Conservation (phyloP, 2,329 filamentous ascomycete species). For the Sphaerulina vaccinii region DNA sequence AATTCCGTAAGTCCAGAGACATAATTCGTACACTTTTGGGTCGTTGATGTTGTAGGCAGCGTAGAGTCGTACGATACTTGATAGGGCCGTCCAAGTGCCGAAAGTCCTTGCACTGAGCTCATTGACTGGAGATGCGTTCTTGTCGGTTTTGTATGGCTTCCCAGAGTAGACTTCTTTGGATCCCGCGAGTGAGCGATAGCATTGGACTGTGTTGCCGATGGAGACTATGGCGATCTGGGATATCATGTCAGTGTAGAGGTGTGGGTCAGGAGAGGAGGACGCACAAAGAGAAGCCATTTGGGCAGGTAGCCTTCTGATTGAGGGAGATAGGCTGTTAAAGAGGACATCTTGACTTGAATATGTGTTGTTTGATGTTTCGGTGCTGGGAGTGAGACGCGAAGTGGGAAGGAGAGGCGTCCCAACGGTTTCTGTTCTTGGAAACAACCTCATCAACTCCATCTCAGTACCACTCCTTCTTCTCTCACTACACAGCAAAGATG, state of each 20-base stretch:
- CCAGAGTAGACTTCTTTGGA: conserved; percentile 84
- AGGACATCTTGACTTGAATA: conserved; percentile 17
- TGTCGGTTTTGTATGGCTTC: conserved; percentile 43
- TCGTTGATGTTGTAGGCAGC: conserved; percentile 78
- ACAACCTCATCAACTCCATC: conserved; percentile 1
- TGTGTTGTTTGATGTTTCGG: too few species aligned
- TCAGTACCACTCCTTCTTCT: conserved; percentile 1
- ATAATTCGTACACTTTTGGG: conserved; percentile 72
- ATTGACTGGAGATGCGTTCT: conserved; percentile 55
- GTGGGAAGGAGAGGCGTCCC: conserved; percentile 2
- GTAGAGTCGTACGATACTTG: conserved; percentile 74
- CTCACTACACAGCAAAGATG: conserved; percentile 10
- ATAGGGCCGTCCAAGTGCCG: conserved; percentile 83
- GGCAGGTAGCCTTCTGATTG: conserved; percentile 55
- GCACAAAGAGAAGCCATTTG: conserved; percentile 65
- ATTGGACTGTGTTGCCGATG: conserved; percentile 80
- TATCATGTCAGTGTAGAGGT: not conserved
- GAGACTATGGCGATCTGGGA: conserved; percentile 76
- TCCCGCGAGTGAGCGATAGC: conserved; percentile 75
- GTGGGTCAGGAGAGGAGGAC: conserved; percentile 28
- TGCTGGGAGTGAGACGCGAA: not conserved
- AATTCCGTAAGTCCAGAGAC: conserved; percentile 76
- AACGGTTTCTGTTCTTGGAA: conserved; percentile 3
- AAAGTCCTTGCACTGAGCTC: conserved; percentile 77
- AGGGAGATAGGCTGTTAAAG: conserved; percentile 44